These are phyloP conservation scores for Terana coerulea DNA, from an alignment of 768 basidiomycete genomes.

Conservation along the genomic window DNA sequence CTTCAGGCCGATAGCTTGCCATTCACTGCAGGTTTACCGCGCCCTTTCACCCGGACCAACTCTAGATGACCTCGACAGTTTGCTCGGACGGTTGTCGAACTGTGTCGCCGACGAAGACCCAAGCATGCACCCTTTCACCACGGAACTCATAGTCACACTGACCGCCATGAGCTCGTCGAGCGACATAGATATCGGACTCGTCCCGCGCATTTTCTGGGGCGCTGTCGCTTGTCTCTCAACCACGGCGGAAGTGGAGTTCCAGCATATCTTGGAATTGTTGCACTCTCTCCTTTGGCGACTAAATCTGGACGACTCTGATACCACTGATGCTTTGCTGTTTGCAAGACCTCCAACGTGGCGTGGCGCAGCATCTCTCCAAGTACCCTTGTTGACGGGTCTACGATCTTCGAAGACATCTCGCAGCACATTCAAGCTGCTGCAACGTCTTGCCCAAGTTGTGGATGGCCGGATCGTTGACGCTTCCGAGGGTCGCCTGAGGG, in stretches of 20 bases:
- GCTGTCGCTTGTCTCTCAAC: slow-evolving; percentile 78
- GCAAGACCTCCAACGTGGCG: slow-evolving; percentile 73
- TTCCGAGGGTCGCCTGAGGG: slow-evolving; percentile 68
- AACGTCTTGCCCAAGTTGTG: slow-evolving; percentile 54
- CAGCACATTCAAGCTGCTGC: slow-evolving; percentile 65
- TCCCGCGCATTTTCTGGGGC: slow-evolving; percentile 89
- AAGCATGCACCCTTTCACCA: slow-evolving; percentile 78
- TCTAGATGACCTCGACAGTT: slow-evolving; percentile 67
- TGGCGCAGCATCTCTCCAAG: slow-evolving; percentile 60
- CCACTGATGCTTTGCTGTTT: slow-evolving; percentile 62
- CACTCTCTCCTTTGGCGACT: slow-evolving; percentile 61
- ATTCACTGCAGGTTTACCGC: slow-evolving; percentile 89
- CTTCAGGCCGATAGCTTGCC: slow-evolving; percentile 79
- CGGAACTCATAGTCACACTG: slow-evolving; percentile 78
- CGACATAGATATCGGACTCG: slow-evolving; percentile 55
- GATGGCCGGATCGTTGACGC: slow-evolving; percentile 69
- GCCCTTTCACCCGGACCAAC: slow-evolving; percentile 70
- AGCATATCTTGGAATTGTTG: slow-evolving; percentile 60
- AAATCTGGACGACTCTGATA: slow-evolving; percentile 66
- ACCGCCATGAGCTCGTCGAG: slow-evolving; percentile 52
- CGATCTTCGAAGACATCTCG: slow-evolving; percentile 70
- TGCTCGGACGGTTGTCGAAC: slow-evolving; percentile 80
- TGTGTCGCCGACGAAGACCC: slow-evolving; percentile 75
- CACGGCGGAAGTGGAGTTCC: slow-evolving; percentile 77
- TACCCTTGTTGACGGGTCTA: slow-evolving; percentile 69